Conservation (phyloP, 2,329 filamentous ascomycete species). For the Chaetomium sp. region DNA sequence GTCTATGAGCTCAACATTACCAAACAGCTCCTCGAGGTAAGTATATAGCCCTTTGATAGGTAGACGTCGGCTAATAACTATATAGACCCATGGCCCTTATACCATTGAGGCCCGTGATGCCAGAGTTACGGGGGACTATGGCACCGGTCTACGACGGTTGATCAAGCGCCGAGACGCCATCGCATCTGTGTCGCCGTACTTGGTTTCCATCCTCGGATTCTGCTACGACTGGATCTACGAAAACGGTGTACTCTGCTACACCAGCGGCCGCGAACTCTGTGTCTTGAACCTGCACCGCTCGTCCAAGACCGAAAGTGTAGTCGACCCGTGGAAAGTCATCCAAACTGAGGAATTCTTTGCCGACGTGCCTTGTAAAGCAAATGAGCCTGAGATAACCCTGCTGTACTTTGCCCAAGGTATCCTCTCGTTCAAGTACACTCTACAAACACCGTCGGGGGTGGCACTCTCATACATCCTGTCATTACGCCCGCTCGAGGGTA, state of each 20-base stretch:
- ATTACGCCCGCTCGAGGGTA: conserved; percentile 35
- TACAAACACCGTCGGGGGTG: conserved; percentile 27
- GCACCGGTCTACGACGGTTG: conserved; percentile 49
- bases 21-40: conserved; percentile 51
- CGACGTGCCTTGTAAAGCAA: conserved; percentile 28
- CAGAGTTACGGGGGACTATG: conserved; percentile 33
- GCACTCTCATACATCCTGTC: conserved; percentile 45
- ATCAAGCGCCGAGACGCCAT: conserved; percentile 56
- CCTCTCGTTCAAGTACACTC: conserved; percentile 50
- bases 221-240: conserved; percentile 57
- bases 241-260: conserved; percentile 61
- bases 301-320: conserved; percentile 44
- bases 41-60: not conserved
- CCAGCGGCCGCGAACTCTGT: conserved; percentile 43
- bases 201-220: conserved; percentile 51
- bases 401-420: conserved; percentile 53
- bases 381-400: conserved; percentile 44
- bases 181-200: conserved; percentile 55
- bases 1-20: conserved; percentile 52
- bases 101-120: conserved; percentile 31
- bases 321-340: conserved; percentile 46
- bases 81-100: conserved; percentile 29
- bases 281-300: conserved; percentile 52
- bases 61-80: not conserved
- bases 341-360: conserved; percentile 33